Percentiles rank a stretch among this genome's conserved stretches.
Conservation (phyloP, 148 eudicot genomes). For the Vaccinium myrtillus region DNA sequence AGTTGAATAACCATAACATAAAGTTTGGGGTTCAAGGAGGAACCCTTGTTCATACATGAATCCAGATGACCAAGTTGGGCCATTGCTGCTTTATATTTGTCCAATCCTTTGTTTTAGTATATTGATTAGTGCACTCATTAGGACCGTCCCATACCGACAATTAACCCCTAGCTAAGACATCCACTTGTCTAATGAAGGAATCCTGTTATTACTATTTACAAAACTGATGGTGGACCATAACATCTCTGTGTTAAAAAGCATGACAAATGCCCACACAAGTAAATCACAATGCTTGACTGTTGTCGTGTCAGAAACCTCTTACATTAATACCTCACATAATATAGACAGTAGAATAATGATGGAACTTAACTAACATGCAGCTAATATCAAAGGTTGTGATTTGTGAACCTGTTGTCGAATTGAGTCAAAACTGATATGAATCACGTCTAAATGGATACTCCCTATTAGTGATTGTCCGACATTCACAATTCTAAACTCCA, state of each 20-base stretch:
- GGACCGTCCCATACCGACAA: not conserved
- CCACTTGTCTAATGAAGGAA: not conserved
- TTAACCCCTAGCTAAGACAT: not conserved
- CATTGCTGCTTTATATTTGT: not conserved
- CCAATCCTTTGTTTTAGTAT: not conserved
- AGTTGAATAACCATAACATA: not conserved
- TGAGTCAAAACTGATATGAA: not conserved
- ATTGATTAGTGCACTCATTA: not conserved
- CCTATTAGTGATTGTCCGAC: not conserved
- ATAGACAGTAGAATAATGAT: not conserved
- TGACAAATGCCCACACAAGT: not conserved
- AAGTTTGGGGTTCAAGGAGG: not conserved
- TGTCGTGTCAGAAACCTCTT: not conserved
- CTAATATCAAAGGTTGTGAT: not conserved
- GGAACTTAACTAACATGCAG: not conserved
- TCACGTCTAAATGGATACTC: not conserved
- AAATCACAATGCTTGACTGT: not conserved
- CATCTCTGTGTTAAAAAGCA: not conserved
- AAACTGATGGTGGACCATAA: not conserved
- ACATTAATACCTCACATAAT: not conserved
- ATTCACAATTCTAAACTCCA: not conserved
- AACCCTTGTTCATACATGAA: too few species aligned
- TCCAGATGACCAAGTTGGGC: not conserved
- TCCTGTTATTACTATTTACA: not conserved
- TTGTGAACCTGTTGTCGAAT: not conserved